Evolutionary conservation across 257 asterid species (phyloP), one percentile per base, ranked within the genome.

Genomic region (Salvia hispanica): DNA sequence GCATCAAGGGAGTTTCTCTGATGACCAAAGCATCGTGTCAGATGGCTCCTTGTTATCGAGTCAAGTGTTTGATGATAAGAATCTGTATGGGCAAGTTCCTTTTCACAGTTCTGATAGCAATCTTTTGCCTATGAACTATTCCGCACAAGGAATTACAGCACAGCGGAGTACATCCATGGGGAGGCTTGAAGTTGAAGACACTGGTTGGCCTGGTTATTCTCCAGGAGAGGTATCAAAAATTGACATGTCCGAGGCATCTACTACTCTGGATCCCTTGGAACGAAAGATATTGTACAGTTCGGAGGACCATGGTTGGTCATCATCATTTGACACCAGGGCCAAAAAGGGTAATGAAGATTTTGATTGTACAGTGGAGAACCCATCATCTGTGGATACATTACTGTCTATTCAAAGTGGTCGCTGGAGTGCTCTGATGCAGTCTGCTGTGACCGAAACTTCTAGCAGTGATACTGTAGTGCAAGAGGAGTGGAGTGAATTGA

Each of bases 351-450:
- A 61, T 2, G 74, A 76, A 54, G 81, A 72, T 25, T 79, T 72
- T 70, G 83, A 66, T 13, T 55, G 72, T 65, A 61, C 79, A 40
- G 58, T 74, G 16, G 88, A 81, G 44, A 58, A 72, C 66, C 62
- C 75, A 16, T 80, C 84, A 39, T 67, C 48, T 45, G 16, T 44
- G 74, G 79, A 74, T 12, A 44, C 81, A 48, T 31, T 40, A 40
- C 66, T 66, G 5, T 81, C 87, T 28, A 55, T 71, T 42, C 95
- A 82, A 76, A 82, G 83, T 78, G 96, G 95, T 68, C 84, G 87
- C 75, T 90, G 96, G 97, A 90, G 96, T 78, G 97, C 97, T 73
- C 85, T 90, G 42, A 88, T 90, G 96, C 97, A 90, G 74, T 82
- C 97, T 74, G 97, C 97, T 16, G 88, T 84, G 58, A 88, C 88